Evolutionary conservation across 2,329 filamentous ascomycete genomes (phyloP).

Genomic region (Colletotrichum abscissum): DNA sequence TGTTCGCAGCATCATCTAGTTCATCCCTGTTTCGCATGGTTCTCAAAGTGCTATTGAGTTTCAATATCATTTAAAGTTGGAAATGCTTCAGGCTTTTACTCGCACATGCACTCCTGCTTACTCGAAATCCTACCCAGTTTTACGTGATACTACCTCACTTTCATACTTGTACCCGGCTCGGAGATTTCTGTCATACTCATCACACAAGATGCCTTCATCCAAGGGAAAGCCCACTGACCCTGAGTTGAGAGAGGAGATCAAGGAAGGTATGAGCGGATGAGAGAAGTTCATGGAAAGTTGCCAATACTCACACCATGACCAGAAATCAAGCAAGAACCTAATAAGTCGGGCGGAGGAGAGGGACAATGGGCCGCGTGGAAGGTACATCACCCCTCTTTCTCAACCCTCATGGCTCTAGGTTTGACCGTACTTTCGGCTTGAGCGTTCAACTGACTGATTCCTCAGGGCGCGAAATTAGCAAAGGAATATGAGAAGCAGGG

Average conservation of each 20-base stretch:
- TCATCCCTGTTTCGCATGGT: neutral
- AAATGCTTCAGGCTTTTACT: neutral
- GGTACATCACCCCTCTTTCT: rapidly evolving
- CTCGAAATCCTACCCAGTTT: rapidly evolving
- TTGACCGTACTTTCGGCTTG: no score
- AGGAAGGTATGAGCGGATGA: conserved; percentile 44
- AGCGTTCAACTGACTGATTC: neutral
- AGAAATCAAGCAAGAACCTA: conserved; percentile 55
- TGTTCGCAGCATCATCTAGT: neutral
- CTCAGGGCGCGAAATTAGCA: conserved; percentile 48
- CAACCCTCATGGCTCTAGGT: neutral
- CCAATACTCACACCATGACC: neutral
- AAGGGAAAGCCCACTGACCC: conserved; percentile 55
- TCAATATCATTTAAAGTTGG: neutral
- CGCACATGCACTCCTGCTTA: neutral
- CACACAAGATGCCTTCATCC: conserved; percentile 48
- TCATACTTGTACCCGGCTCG: no score
- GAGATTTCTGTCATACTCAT: neutral
- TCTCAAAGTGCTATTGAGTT: neutral
- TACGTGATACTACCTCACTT: neutral
- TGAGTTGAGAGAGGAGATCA: conserved; percentile 51
- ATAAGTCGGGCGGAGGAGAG: conserved; percentile 53
- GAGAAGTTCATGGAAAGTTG: rapidly evolving
- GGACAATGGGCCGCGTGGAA: conserved; percentile 42
- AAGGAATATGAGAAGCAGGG: conserved; percentile 56